These are phyloP conservation scores for Mortierella sp. DNA, from an alignment of 371 early-diverging fungal genomes.

Conservation along the genomic window DNA sequence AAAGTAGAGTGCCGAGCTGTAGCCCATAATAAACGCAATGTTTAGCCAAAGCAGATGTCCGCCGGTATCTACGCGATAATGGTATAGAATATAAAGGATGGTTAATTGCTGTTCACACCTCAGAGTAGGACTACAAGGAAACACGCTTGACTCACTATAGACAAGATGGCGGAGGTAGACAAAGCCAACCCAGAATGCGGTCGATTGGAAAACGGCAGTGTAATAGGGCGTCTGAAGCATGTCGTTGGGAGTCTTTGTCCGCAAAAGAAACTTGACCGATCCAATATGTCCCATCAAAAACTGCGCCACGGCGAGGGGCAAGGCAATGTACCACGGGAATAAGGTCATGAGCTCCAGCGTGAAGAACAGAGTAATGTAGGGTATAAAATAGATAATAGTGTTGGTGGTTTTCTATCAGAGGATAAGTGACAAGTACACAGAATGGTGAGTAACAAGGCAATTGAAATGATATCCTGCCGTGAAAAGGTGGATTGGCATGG, in stretches of 20 bases:
- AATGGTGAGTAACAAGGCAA: not conserved
- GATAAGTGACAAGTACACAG: not conserved
- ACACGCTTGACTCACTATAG: constrained; percentile 31
- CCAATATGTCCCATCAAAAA: constrained; percentile 72
- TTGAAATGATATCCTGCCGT: not conserved
- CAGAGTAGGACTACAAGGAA: not conserved
- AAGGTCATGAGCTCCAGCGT: constrained; percentile 67
- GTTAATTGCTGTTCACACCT: not conserved
- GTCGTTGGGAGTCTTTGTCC: constrained; percentile 65
- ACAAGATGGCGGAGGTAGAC: constrained; percentile 67
- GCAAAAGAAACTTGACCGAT: constrained; percentile 72
- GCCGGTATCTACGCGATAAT: constrained; percentile 65
- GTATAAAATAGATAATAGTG: constrained; percentile 77
- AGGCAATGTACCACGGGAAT: constrained; percentile 84
- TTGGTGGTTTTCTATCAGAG: constrained; percentile 65
- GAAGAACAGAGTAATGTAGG: constrained; percentile 75
- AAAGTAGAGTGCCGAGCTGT: constrained; percentile 70
- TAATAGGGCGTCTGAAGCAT: constrained; percentile 86
- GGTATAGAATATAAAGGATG: not conserved
- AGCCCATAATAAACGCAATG: constrained; percentile 71
- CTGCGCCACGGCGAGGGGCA: constrained; percentile 70
- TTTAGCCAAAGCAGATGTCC: constrained; percentile 71
- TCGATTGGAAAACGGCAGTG: constrained; percentile 88
- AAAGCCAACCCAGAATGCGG: constrained; percentile 76
- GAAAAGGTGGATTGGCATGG: not conserved